Evolutionary conservation across 2,329 filamentous ascomycete species (phyloP), one percentile per base, ranked within the genome.

Genomic region (Diaporthe amygdali): DNA sequence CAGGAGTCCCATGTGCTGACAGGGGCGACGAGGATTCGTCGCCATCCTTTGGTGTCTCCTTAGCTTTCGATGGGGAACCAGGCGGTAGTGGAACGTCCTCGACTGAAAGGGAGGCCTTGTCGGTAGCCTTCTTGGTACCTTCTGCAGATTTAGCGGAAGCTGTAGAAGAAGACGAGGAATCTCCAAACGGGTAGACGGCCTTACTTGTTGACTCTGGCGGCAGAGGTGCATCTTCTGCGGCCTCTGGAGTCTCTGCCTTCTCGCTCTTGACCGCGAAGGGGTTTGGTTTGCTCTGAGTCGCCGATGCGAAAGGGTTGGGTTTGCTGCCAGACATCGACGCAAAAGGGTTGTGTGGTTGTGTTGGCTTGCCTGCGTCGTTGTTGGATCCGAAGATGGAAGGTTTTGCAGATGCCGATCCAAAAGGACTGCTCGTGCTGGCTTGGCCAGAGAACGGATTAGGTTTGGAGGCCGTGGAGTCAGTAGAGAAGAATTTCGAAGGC

Each of bases 151-250:
- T 76, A 75, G 77, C 79, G 69, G 86, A 85, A 66, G 81, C 79
- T 73, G 83, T 81, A 56, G 87, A 89, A 72, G 87, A 88, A 52
- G 86, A 87, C 44, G 85, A 86, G 22, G 86, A 87, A 71, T 87
- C 85, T 59, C 84, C 86, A 47, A 88, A 74, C 63, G 83, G 80
- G 76, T 84, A 89, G 64, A 81, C 78, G 71, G 81, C 79, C 81
- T 86, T 89, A 83, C 87, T 90, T 68, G 83, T 89, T 70, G 86
- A 80, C 73, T 90, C 87, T 27, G 88, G 87, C 41, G 88, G 88
- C 5, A 90, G 79, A 70, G 88, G 87, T 39, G 75, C 76, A 71
- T 80, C 77, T 64, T 79, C 66, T 55, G 59, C 12, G n/a, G 66
- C 51, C 12, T 79, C 77, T 30, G 77, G 74, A 46, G 82, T 79